Percentiles rank a stretch among this genome's conserved stretches.
These are phyloP conservation scores for Sextonia rubra DNA, from an alignment of 164 flowering plant genomes.

Conservation along the genomic window DNA sequence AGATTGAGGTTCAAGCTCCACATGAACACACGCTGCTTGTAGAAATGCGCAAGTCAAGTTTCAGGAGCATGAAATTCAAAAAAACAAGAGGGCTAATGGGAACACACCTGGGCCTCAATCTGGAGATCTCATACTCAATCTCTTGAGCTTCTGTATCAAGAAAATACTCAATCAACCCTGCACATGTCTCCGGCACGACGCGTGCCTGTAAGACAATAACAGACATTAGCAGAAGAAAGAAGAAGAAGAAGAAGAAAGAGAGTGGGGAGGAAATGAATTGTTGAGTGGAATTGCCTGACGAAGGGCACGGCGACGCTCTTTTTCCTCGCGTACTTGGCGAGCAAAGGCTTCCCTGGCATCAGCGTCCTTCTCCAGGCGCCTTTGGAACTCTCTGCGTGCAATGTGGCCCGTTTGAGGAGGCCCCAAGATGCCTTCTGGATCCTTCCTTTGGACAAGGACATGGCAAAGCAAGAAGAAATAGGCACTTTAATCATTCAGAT, in stretches of 20 bases:
- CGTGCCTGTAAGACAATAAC: constrained; percentile 48
- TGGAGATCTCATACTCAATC: constrained; percentile 77
- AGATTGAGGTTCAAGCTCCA: too few species aligned
- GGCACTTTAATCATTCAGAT: background rate
- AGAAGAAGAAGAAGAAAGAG: background rate
- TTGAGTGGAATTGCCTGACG: constrained; percentile 37
- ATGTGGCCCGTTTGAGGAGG: constrained; percentile 71
- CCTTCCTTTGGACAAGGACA: constrained; percentile 43
- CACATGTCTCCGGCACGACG: constrained; percentile 54
- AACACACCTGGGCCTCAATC: constrained; percentile 65
- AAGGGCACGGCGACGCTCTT: constrained; percentile 54
- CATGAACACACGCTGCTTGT: too few species aligned
- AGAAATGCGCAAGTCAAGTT: background rate
- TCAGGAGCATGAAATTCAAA: background rate
- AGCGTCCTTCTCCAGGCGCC: constrained; percentile 65
- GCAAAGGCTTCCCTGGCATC: constrained; percentile 74
- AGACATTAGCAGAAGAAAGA: constrained; percentile 1
- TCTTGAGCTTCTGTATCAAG: constrained; percentile 95
- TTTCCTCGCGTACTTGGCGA: constrained; percentile 68
- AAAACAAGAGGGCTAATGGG: background rate
- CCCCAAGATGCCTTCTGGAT: constrained; percentile 81
- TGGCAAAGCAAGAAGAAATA: too few species aligned
- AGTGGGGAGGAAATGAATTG: background rate
- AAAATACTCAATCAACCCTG: constrained; percentile 70
- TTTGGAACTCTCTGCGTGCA: constrained; percentile 63